Evolutionary conservation across 345 rosid species (phyloP), one percentile per base, ranked within the genome.

Genomic region (Odontarrhena argentea): DNA sequence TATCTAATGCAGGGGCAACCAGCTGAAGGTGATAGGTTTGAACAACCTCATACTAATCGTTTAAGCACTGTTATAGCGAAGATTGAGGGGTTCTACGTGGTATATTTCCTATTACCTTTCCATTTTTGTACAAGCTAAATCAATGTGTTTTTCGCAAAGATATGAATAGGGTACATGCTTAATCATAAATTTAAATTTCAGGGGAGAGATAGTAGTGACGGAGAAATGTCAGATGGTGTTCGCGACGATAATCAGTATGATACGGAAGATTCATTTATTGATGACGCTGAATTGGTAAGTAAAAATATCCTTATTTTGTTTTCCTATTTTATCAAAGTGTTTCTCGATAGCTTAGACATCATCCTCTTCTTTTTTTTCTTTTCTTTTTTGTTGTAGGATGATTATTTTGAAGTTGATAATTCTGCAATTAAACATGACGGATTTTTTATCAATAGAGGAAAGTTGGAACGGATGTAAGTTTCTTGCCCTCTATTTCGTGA

Each of bases 201-300:
- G 98, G 96, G 97, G 60, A 93, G 83, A 76, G 91, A 89, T 77
- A 88, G 97, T 68, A 90, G 98, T 59, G 98, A 93, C 55, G 98
- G 87, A 50, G 98, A 86, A 75, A 92, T 86, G 69, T 83, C 88
- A 51, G 82, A 84, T 73, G 89, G 89, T 77, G 73, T 78, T 53
- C 97, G 94, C 1, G 94, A 93, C 65, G 98, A 93, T 63, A 94
- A 93, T 58, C 94, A 93, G 59, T 93, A 93, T 74, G 98, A 93
- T 71, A 90, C 98, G 3, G 97, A 85, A 73, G 98, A 93, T 74
- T 93, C 98, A 26, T 93, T 93, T 75, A 93, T 93, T 54, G 98
- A 93, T 62, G 98, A 93, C 65, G 86, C 77, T 22, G 98, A 93
- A 73, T 81, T 93, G 97, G 98, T 93, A 70, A 60, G 91, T 79